Base-by-base conservation (phyloP, 768 basidiomycete genomes). In the Rhodotorula taiwanensis region DNA sequence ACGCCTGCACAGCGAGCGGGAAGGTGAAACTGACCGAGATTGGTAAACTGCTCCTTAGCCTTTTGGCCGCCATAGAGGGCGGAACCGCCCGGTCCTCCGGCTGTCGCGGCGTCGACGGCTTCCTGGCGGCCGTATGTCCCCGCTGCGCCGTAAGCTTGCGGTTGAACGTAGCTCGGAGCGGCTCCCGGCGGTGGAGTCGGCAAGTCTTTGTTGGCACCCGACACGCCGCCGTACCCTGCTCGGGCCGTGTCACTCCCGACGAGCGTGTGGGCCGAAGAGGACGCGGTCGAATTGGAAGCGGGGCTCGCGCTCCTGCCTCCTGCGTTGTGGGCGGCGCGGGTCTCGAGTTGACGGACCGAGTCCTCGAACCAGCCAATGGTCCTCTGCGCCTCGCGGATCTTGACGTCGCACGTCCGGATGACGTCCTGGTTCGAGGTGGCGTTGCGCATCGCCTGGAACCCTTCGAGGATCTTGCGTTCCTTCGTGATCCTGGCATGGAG, bases 391-490 rank as follows among this genome's bases (percentile, higher is more conserved):
- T 93, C 89, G 71, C 85, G 84, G 77, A 91, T 88, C 80, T 90
- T 86, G 67, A 83, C 83, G 69, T 92, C 88, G 71, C 85, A 88
- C 68, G 83, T 81, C 66, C 86, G 81, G 54, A 89, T 78, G 52
- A 93, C 91, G 77, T 92, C 89, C 70, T 83, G 86, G 73, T 94
- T 94, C 48, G 79, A 82, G 36, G 90, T 92, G 4, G 90, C 90
- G 75, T 84, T 83, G 50, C 86, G 83, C 60, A 93, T 80, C 70
- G 83, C 81, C 74, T 86, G 83, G 33, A 85, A 84, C 23, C 86
- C 90, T 76, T 92, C 88, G 69, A 94, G 81, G 75, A 93, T 85
- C 82, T 89, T 92, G 77, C 86, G 87, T 79, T 94, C 89, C 41
- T 87, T 91, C 79, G 86, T 83, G 76, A 94, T 92, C 76, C 87